Percentiles rank a stretch among this genome's conserved stretches.
phyloP scores from a whole-genome alignment of 306 rosid species.

The Gynostemma pentaphyllum region DNA sequence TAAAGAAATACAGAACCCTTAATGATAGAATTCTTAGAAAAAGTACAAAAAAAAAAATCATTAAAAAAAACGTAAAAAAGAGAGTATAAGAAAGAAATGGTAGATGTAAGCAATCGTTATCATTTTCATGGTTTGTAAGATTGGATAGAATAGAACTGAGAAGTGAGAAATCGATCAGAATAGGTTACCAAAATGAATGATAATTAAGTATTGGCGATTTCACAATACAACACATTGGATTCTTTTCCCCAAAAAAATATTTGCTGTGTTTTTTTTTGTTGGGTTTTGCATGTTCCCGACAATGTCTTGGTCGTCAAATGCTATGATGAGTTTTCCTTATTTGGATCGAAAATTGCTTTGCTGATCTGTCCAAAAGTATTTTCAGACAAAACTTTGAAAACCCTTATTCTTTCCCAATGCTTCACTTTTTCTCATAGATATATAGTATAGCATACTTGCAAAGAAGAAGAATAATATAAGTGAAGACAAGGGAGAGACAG shows the following conservation, averaged over 20 bases:
- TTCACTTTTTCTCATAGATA: too few relatives aligned
- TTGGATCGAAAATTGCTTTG: conserved; percentile 35
- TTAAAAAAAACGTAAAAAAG: too few relatives aligned
- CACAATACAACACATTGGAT: too few relatives aligned
- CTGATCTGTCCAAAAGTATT: conserved; percentile 15
- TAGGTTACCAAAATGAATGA: conserved; percentile 25
- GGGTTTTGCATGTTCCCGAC: conserved; percentile 83
- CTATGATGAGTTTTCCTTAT: conserved; percentile 59
- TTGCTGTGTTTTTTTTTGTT: conserved; percentile 44
- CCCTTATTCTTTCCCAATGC: too few relatives aligned
- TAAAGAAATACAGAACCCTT: too few relatives aligned
- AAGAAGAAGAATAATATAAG: too few relatives aligned
- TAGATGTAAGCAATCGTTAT: too few relatives aligned
- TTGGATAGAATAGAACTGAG: conserved; percentile 5
- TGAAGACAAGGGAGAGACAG: too few relatives aligned
- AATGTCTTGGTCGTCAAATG: conserved; percentile 50
- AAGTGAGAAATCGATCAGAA: too few relatives aligned
- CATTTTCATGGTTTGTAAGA: conserved; percentile 9
- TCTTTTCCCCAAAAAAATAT: conserved; percentile 31
- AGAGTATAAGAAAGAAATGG: not conserved
- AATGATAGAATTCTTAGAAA: too few relatives aligned
- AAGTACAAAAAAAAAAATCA: too few relatives aligned
- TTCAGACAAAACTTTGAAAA: conserved; percentile 22
- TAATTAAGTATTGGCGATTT: conserved; percentile 16
- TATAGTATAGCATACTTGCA: too few relatives aligned